Base-by-base conservation (phyloP, 2,329 filamentous ascomycete genomes). In the Trichoderma arundinaceum region DNA sequence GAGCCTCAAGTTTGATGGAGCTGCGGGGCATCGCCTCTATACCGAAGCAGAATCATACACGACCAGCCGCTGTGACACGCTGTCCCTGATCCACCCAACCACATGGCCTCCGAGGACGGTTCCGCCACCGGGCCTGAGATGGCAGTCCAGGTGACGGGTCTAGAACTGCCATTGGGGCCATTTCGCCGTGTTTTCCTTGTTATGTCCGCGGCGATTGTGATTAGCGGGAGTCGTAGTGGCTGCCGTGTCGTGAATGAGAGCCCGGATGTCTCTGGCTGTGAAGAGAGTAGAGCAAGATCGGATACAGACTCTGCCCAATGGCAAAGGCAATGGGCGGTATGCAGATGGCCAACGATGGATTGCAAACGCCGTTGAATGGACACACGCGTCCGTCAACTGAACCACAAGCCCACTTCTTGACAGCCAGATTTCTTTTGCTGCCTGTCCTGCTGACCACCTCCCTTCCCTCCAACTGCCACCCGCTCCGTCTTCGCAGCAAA, bases 371-470 rank as follows among this genome's bases (percentile, higher is more conserved):
- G 17, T 35, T 22, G 22, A n/a, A 28, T 7, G 10, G 5, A 10
- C 19, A 28, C 15, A 15, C 5, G 38, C 39, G 6, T 44, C 9
- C n/a, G 22, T 28, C 8, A n/a, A 22, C 9, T 19, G 43, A 48
- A 38, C 0, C 38, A 61, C 46, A 52, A 52, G 15, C 38, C 44
- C 38, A 44, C 56, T 48, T 5, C 44, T n/a, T 22, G 7, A n/a
- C 56, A 35, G 43, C 8, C 56, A 1, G 12, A 38, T 32, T 2
- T 33, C 22, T 13, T 22, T 28, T 15, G 10, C 28, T 61, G 22
- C 35, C 15, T 65, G 63, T 53, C 63, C 63, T 65, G 63, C 54
- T 65, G 63, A 65, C 63, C 44, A 12, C 22, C 9, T 44, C 7
- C 2, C 15, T 13, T 8, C 38, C 10, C 22, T 7, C 0, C 28